Conservation (phyloP, 208 protist genomes). For the Vickermania ingenoplastis region DNA sequence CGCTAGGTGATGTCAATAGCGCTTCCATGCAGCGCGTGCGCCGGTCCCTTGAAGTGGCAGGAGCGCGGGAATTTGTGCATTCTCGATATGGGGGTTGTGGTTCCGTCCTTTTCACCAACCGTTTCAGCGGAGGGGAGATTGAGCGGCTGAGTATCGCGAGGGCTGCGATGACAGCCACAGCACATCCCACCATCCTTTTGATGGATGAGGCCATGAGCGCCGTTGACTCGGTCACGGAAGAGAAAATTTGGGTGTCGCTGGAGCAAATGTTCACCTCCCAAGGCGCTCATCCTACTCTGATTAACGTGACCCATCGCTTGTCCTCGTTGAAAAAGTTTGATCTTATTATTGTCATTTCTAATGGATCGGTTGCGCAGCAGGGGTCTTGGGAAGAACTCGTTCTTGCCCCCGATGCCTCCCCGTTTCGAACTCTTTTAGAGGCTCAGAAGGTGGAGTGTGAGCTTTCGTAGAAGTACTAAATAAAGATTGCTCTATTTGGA, state of each 20-base stretch:
- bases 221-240: slow-evolving; percentile 53
- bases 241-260: slow-evolving; percentile 16
- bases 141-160: slow-evolving; percentile 55
- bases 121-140: slow-evolving; percentile 64
- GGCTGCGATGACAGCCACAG: slow-evolving; percentile 22
- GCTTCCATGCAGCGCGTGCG: too few relatives aligned
- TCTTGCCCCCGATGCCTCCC: background rate
- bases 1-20: slow-evolving; percentile 49
- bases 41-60: too few relatives aligned
- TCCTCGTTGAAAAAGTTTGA: slow-evolving; percentile 34
- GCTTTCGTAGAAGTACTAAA: too few relatives aligned
- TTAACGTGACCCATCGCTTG: slow-evolving; percentile 63
- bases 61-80: too few relatives aligned
- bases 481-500: too few relatives aligned
- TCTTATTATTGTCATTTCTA: slow-evolving; percentile 47
- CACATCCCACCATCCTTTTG: slow-evolving; percentile 20
- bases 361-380: slow-evolving; percentile 39
- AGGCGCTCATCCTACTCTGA: slow-evolving; percentile 6
- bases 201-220: slow-evolving; percentile 67
- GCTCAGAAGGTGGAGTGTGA: too few relatives aligned
- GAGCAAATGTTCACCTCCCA: background rate
- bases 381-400: slow-evolving; percentile 47
- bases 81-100: too few relatives aligned
- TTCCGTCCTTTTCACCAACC: too few relatives aligned
- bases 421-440: slow-evolving; percentile 16